These are phyloP conservation scores for Microdochium bolleyi DNA, from an alignment of 2,329 filamentous ascomycete genomes.

Conservation along the genomic window DNA sequence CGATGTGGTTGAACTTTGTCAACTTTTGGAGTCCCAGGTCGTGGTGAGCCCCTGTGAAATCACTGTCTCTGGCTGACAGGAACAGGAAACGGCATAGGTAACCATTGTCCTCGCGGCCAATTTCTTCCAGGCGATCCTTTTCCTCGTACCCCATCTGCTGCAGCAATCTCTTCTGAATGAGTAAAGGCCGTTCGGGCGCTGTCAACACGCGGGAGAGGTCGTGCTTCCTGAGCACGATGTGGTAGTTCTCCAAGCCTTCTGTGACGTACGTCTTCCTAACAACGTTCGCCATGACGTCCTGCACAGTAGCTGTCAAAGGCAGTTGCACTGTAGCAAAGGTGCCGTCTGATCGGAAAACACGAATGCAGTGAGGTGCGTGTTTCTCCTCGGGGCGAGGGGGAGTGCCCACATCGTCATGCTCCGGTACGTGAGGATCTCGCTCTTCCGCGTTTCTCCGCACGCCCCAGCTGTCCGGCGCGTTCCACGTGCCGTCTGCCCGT, in stretches of 20 bases:
- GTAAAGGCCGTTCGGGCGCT: conserved; percentile 70
- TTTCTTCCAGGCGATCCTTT: conserved; percentile 80
- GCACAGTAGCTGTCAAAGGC: conserved; percentile 73
- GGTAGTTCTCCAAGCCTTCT: conserved; percentile 86
- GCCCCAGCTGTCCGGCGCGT: conserved; percentile 94
- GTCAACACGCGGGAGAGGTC: conserved; percentile 77
- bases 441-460: conserved; percentile 70
- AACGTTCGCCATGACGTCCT: conserved; percentile 81
- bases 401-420: conserved; percentile 61
- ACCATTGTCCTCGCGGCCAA: conserved; percentile 94
- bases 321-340: conserved; percentile 92
- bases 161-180: conserved; percentile 85
- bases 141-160: conserved; percentile 89
- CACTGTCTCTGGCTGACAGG: conserved; percentile 78
- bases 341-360: conserved; percentile 87
- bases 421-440: conserved; percentile 44
- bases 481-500: conserved; percentile 57
- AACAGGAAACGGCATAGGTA: conserved; percentile 97
- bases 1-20: conserved; percentile 90
- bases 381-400: conserved; percentile 68
- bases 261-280: conserved; percentile 91
- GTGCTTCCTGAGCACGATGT: conserved; percentile 91
- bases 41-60: conserved; percentile 64
- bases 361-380: conserved; percentile 76
- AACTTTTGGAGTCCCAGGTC: conserved; percentile 76